Percentiles rank a stretch among this genome's conserved stretches.
phyloP scores from a whole-genome alignment of 345 rosid genomes.

The Acer yangbiense region DNA sequence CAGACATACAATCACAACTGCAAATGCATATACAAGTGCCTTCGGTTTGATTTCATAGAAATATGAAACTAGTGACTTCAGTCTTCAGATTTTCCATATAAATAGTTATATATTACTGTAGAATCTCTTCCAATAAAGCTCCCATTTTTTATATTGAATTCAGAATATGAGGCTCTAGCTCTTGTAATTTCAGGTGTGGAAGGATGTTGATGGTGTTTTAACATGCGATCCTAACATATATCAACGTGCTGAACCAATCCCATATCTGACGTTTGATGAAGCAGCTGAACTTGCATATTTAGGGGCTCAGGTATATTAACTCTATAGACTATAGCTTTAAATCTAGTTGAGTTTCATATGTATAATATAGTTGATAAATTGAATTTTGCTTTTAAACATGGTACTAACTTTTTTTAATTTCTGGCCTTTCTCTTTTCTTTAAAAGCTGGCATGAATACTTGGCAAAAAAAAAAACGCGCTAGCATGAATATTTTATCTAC shows the following conservation, averaged over 20 bases:
- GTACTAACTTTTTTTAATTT: neutral
- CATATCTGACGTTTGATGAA: slow-evolving; percentile 88
- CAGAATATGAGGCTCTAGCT: neutral
- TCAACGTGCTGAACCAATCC: slow-evolving; percentile 75
- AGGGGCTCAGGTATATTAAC: slow-evolving; percentile 75
- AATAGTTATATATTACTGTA: neutral
- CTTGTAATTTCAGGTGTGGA: slow-evolving; percentile 76
- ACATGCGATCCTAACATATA: slow-evolving; percentile 96
- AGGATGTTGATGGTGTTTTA: slow-evolving; percentile 98
- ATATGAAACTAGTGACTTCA: neutral
- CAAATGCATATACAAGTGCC: neutral
- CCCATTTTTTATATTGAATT: slow-evolving; percentile 14
- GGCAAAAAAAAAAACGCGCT: too few species aligned
- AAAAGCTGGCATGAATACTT: too few species aligned
- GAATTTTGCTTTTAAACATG: neutral
- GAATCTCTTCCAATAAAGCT: too few species aligned
- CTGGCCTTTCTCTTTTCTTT: neutral
- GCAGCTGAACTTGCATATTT: slow-evolving; percentile 99
- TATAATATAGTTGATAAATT: neutral
- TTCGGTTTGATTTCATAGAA: neutral
- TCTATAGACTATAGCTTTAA: neutral
- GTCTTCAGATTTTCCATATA: neutral
- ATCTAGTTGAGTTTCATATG: neutral
- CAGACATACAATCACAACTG: slow-evolving; percentile 9
- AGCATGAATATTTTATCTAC: neutral